phyloP scores from a whole-genome alignment of 768 basidiomycete genomes.

The Sistotremastrum suecicum region DNA sequence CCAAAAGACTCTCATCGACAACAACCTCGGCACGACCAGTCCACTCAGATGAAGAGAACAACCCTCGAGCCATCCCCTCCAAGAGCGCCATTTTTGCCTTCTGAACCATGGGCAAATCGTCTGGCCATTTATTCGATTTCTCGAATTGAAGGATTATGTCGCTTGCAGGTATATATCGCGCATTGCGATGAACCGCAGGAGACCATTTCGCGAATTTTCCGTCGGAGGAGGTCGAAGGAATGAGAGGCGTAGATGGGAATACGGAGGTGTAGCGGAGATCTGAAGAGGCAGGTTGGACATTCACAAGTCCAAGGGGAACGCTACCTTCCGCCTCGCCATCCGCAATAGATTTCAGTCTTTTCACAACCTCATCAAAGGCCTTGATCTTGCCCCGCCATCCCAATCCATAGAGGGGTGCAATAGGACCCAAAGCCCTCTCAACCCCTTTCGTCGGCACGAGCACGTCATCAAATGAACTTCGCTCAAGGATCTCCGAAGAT shows the following conservation, averaged over 20 bases:
- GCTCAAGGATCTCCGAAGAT: conserved; percentile 41
- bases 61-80: conserved; percentile 55
- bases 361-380: conserved; percentile 69
- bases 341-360: conserved; percentile 50
- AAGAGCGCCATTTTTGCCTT: conserved; percentile 90
- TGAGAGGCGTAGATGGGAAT: conserved; percentile 67
- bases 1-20: conserved; percentile 11
- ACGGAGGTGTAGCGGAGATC: conserved; percentile 71
- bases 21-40: conserved; percentile 36
- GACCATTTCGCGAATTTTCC: neutral
- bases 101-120: conserved; percentile 84
- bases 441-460: conserved; percentile 31
- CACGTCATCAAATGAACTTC: conserved; percentile 43
- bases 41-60: conserved; percentile 9
- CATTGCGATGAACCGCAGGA: conserved; percentile 35
- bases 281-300: conserved; percentile 60
- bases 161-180: conserved; percentile 55
- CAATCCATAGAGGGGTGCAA: conserved; percentile 10
- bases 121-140: conserved; percentile 87
- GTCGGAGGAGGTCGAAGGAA: conserved; percentile 30
- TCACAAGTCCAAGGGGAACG: conserved; percentile 64
- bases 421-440: conserved; percentile 15
- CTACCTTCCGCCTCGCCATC: conserved; percentile 30
- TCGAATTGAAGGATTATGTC: conserved; percentile 81
- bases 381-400: conserved; percentile 47